Conservation (phyloP, 352 stramenopile genomes). For the Saprolegnia diclina region DNA sequence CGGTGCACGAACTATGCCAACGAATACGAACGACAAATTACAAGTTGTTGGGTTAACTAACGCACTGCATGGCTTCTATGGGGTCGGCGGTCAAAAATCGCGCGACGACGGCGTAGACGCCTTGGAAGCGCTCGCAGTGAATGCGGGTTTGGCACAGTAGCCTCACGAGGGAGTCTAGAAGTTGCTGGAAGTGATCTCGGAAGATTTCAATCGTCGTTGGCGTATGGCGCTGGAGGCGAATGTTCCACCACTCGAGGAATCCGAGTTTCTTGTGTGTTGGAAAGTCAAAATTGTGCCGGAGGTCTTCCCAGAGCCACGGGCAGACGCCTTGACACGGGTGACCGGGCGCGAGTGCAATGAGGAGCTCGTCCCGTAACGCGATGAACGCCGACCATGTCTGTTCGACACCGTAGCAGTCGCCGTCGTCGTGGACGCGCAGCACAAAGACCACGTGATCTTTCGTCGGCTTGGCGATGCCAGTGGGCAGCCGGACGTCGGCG, state of each 20-base stretch:
- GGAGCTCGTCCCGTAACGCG: neutral
- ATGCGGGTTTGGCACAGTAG: neutral
- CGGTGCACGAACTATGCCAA: too few species aligned
- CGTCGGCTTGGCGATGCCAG: neutral
- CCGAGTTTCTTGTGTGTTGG: conserved; percentile 6
- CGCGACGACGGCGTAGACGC: neutral
- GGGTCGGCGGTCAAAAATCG: neutral
- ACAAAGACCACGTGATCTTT: conserved; percentile 6
- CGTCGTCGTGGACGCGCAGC: neutral
- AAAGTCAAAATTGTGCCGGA: conserved; percentile 10
- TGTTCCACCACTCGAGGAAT: neutral
- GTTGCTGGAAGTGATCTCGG: conserved; percentile 4
- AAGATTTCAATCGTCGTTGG: neutral
- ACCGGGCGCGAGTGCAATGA: neutral
- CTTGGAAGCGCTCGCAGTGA: conserved; percentile 6
- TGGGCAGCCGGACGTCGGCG: neutral
- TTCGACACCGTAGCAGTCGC: neutral
- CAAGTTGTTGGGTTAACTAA: too few species aligned
- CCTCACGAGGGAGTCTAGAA: neutral
- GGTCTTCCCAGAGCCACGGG: conserved; percentile 10
- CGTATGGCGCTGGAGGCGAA: neutral
- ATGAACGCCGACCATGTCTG: neutral
- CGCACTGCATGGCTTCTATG: conserved; percentile 3
- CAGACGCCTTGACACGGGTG: neutral
- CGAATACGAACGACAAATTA: too few species aligned